Base-by-base conservation (phyloP, 768 basidiomycete species). In the Suillus fuscotomentosus region DNA sequence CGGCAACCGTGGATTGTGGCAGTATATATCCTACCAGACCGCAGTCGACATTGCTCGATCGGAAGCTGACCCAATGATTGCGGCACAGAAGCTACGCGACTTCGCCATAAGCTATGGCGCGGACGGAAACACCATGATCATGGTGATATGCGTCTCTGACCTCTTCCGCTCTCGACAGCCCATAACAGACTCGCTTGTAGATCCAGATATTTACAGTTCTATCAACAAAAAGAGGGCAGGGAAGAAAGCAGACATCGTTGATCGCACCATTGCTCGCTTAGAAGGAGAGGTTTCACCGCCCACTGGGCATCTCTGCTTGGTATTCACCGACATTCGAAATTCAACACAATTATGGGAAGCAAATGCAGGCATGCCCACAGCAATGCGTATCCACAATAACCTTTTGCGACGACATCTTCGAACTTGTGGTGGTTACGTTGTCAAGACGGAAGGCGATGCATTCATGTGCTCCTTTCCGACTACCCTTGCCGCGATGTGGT, bases 401-500 rank as follows among this genome's bases (percentile, higher is more conserved):
- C 82, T 98, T 27, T 83, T 99, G 54, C 88, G 97, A 24, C 85
- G 96, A 7, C 88, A 91, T 65, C 80, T 98, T 39, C 87, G 97
- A 36, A 82, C 91, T 48, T 96, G 95, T 70, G 95, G 95, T 36
- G 97, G 97, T 1, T 99, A 99, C 75, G 95, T 98, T 78, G 97
- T 99, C 72, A 99, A 99, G 79, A 99, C 97, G 13, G 97, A 99
- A 88, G 97, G 97, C 36, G 97, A 99, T 71, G 89, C 97, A 0
- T 99, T 99, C 82, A 96, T 99, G 92, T 95, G 95, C 61, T 94
- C 97, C 24, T 99, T 99, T 84, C 92, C 94, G 3, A 92, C 89
- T 2, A 86, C 94, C 14, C 82, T 94, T 2, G 84, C 91, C 0
- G 97, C 94, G 0, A 77, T 98, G 20, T 89, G 94, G 83, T 99